Evolutionary conservation across 2,329 filamentous ascomycete genomes (phyloP), one percentile per base, ranked within the genome.

Genomic region (Tolypocladium guangdongense): DNA sequence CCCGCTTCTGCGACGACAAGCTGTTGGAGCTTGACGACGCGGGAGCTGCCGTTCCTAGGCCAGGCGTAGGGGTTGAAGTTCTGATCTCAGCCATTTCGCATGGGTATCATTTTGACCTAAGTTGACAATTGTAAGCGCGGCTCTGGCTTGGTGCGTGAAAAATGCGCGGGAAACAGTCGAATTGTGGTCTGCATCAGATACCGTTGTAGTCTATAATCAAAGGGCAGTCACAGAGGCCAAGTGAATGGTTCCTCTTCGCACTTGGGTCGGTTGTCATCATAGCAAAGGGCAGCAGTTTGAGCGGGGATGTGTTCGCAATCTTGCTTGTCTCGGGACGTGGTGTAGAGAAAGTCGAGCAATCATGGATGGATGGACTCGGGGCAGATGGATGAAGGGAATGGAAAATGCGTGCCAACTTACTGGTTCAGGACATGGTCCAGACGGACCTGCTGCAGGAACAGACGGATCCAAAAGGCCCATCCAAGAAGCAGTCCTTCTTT

Each of bases 161-260:
- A 38, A 30, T 47, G 41, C 47, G 35, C 49, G 54, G 52, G 52
- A 51, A 52, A 60, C 59, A 57, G 56, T 52, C 27, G 54, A 58
- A 54, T 62, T 54, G 51, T 33, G 4, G 55, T 59, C 67, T 68
- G 66, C 76, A 80, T 93, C 88, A 93, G 88, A 93, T 93, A 93
- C 88, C 88, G 88, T 93, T 92, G 88, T 93, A 93, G 88, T 93
- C 88, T 87, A 86, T 84, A 82, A 71, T 69, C 65, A 78, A 78
- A 75, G 75, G 78, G 74, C 80, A 72, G 73, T 77, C 83, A 86
- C 72, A 59, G 78, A 81, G 80, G 74, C 75, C 71, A 74, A 77
- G 69, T 77, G 76, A 78, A 77, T 74, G 74, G 73, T 62, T 70
- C 74, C 77, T 80, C 78, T 84, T 76, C 73, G 80, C 76, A 75